These are phyloP conservation scores for Trichophaea hybrida DNA, from an alignment of 2,329 filamentous ascomycete species.

Conservation along the genomic window DNA sequence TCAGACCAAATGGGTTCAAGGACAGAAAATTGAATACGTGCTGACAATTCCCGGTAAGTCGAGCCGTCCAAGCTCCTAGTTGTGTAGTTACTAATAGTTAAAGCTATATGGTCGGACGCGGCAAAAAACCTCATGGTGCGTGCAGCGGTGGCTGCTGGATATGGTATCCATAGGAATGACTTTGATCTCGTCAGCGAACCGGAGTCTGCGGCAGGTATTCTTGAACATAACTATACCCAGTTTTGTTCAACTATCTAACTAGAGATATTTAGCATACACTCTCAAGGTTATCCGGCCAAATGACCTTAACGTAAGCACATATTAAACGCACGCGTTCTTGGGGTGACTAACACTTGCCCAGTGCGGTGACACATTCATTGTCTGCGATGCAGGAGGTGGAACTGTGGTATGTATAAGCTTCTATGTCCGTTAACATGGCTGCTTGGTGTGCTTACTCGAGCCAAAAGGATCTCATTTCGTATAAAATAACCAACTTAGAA, in stretches of 20 bases:
- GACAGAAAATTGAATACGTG: neutral
- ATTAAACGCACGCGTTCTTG: neutral
- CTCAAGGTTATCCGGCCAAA: constrained; percentile 19
- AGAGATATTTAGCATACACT: constrained; percentile 6
- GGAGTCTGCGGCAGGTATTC: constrained; percentile 19
- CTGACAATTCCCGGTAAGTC: neutral
- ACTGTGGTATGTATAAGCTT: constrained; percentile 37
- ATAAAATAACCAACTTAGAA: constrained; percentile 60
- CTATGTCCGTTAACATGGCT: constrained; percentile 19
- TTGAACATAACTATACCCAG: too few species aligned
- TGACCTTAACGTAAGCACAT: constrained; percentile 5
- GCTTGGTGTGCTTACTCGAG: neutral
- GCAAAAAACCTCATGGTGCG: constrained; percentile 69
- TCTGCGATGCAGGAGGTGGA: constrained; percentile 44
- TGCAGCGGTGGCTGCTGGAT: constrained; percentile 62
- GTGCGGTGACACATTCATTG: constrained; percentile 47
- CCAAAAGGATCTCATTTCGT: constrained; percentile 47
- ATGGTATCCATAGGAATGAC: constrained; percentile 40
- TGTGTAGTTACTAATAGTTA: too few species aligned
- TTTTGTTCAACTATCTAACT: too few species aligned
- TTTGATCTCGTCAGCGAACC: constrained; percentile 25
- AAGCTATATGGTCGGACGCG: constrained; percentile 59
- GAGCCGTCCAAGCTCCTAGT: too few species aligned
- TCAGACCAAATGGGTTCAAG: neutral
- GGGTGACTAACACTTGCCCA: constrained; percentile 34